These are phyloP conservation scores for Pisolithus microcarpus DNA, from an alignment of 768 basidiomycete species.

Conservation along the genomic window DNA sequence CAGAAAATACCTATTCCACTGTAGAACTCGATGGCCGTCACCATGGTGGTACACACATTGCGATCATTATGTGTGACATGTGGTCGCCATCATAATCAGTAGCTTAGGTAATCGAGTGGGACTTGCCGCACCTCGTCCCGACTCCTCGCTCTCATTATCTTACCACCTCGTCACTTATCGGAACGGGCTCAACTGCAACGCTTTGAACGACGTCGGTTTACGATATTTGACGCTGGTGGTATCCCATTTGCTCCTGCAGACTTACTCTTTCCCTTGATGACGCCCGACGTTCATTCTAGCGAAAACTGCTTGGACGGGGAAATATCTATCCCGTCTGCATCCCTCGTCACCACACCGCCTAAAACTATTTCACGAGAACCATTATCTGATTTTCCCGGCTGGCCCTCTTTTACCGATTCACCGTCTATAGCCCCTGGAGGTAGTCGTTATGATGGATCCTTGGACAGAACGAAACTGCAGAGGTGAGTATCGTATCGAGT, in stretches of 20 bases:
- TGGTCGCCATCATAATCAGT: too few relatives aligned
- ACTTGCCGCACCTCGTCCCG: too few relatives aligned
- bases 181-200: too few relatives aligned
- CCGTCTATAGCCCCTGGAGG: slow-evolving; percentile 10
- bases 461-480: slow-evolving; percentile 4
- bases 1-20: slow-evolving; percentile 63
- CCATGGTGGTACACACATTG: too few relatives aligned
- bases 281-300: neutral
- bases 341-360: slow-evolving; percentile 8
- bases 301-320: slow-evolving; percentile 3
- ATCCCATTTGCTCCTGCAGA: neutral
- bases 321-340: slow-evolving; percentile 1
- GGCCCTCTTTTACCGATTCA: slow-evolving; percentile 12
- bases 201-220: neutral
- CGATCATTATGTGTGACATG: too few relatives aligned
- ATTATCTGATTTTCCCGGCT: slow-evolving; percentile 10
- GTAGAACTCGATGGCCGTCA: slow-evolving; percentile 57
- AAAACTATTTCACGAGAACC: slow-evolving; percentile 6
- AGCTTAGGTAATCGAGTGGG: too few relatives aligned
- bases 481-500: slow-evolving; percentile 11
- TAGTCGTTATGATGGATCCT: slow-evolving; percentile 3
- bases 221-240: neutral
- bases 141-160: too few relatives aligned
- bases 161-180: too few relatives aligned
- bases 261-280: neutral